Evolutionary conservation across 1,284 basidiomycete genomes (phyloP).

Genomic region (Ustilago curta): DNA sequence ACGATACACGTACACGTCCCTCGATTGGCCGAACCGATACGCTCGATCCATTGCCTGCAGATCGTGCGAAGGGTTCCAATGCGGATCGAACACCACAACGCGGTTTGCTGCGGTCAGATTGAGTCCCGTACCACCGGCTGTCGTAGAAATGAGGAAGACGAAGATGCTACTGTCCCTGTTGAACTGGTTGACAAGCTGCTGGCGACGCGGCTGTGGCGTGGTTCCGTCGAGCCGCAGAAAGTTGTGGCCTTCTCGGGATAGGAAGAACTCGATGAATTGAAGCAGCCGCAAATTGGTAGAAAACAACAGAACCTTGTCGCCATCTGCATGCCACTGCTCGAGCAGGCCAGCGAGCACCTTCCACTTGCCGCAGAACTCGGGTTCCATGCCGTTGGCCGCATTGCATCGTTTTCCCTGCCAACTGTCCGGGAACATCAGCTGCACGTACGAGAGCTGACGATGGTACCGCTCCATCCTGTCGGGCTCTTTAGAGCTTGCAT

Average conservation of each 20-base stretch:
- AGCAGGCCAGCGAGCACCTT: slow-evolving; percentile 79
- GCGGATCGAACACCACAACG: slow-evolving; percentile 87
- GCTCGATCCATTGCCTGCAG: slow-evolving; percentile 87
- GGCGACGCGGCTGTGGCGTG: slow-evolving; percentile 68
- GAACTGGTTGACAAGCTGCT: slow-evolving; percentile 80
- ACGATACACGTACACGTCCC: slow-evolving; percentile 56
- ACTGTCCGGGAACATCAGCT: slow-evolving; percentile 65
- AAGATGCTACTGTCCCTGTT: slow-evolving; percentile 80
- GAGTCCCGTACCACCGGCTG: slow-evolving; percentile 80
- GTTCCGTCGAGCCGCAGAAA: slow-evolving; percentile 81
- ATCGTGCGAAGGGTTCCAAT: slow-evolving; percentile 84
- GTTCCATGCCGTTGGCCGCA: slow-evolving; percentile 61
- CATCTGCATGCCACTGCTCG: slow-evolving; percentile 70
- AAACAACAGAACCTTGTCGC: slow-evolving; percentile 75
- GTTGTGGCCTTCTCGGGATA: slow-evolving; percentile 76
- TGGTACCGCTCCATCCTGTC: slow-evolving; percentile 53
- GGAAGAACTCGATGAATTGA: slow-evolving; percentile 80
- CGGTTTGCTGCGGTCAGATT: slow-evolving; percentile 91
- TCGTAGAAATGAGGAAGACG: slow-evolving; percentile 86
- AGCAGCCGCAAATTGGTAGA: slow-evolving; percentile 85
- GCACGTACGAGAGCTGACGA: slow-evolving; percentile 58
- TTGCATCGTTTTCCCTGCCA: slow-evolving; percentile 51
- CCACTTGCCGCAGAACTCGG: slow-evolving; percentile 84
- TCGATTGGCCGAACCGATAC: slow-evolving; percentile 71
- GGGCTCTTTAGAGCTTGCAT: slow-evolving; percentile 26